Evolutionary conservation across 73 alveolate genomes (phyloP).

Genomic region (Paramecium caudatum): DNA sequence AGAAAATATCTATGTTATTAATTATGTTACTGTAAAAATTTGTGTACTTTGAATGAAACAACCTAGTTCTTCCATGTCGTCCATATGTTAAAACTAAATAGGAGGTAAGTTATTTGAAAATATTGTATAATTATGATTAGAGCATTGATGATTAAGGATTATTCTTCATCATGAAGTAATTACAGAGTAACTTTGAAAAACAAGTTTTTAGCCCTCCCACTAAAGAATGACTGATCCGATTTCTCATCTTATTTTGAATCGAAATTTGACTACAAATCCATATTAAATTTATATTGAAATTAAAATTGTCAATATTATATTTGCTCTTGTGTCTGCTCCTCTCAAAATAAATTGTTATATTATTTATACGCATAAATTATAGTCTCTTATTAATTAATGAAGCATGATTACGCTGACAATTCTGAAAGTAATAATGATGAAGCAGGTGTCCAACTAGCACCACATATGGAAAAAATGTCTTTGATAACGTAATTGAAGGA

Average conservation of each 20-base stretch:
- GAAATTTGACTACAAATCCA: conserved; percentile 32
- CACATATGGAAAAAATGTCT: too few species aligned
- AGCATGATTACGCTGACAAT: too few species aligned
- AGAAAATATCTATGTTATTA: conserved; percentile 31
- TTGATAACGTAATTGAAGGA: too few species aligned
- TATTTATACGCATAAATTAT: too few species aligned
- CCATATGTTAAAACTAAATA: not conserved
- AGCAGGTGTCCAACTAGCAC: too few species aligned
- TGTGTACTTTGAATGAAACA: not conserved
- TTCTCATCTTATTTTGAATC: not conserved
- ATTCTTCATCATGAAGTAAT: not conserved
- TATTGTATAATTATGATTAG: not conserved
- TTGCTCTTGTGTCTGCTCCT: too few species aligned
- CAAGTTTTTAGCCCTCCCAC: not conserved
- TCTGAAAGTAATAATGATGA: too few species aligned
- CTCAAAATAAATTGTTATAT: too few species aligned
- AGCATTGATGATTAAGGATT: not conserved
- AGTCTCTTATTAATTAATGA: too few species aligned
- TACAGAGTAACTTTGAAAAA: not conserved
- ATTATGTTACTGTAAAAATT: conserved; percentile 3
- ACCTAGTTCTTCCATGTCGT: not conserved
- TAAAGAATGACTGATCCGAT: not conserved
- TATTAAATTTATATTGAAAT: conserved; percentile 12
- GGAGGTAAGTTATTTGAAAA: not conserved
- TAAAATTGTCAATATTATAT: too few species aligned